These are phyloP conservation scores for Colletotrichum lini DNA, from an alignment of 2,329 filamentous ascomycete species.

Conservation along the genomic window DNA sequence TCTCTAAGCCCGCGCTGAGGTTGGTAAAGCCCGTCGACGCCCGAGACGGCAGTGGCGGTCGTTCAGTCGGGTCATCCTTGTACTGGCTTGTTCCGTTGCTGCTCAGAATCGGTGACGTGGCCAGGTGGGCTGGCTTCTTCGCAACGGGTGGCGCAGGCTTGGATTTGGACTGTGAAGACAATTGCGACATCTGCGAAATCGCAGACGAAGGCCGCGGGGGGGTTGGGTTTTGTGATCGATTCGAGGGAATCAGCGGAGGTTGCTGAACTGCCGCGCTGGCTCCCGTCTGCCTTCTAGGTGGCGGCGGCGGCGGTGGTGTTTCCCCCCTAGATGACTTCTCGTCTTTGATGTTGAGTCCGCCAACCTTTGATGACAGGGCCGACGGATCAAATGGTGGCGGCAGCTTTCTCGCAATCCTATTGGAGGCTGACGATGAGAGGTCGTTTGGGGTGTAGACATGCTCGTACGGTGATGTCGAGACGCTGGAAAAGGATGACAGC, in stretches of 20 bases:
- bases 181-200: slow-evolving; percentile 53
- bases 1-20: slow-evolving; percentile 8
- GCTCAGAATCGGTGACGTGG: slow-evolving; percentile 49
- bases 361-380: slow-evolving; percentile 61
- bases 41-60: slow-evolving; percentile 38
- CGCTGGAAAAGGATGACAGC: slow-evolving; percentile 67
- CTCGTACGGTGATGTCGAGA: slow-evolving; percentile 73
- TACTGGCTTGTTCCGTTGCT: slow-evolving; percentile 42
- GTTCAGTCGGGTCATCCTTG: slow-evolving; percentile 45
- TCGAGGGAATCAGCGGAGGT: slow-evolving; percentile 36
- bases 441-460: slow-evolving; percentile 67
- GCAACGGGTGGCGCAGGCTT: slow-evolving; percentile 71
- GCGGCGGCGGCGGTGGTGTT: slow-evolving; percentile 62
- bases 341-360: slow-evolving; percentile 60
- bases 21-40: slow-evolving; percentile 37
- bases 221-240: slow-evolving; percentile 42
- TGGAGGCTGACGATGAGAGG: slow-evolving; percentile 62
- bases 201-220: slow-evolving; percentile 52
- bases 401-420: slow-evolving; percentile 63
- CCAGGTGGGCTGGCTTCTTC: slow-evolving; percentile 73
- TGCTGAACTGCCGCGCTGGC: slow-evolving; percentile 22
- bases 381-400: slow-evolving; percentile 66
- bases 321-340: slow-evolving; percentile 54
- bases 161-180: slow-evolving; percentile 50
- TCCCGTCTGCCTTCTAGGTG: slow-evolving; percentile 58